These are phyloP conservation scores for Rhodotorula sp. DNA, from an alignment of 1,284 basidiomycete species.

Conservation along the genomic window DNA sequence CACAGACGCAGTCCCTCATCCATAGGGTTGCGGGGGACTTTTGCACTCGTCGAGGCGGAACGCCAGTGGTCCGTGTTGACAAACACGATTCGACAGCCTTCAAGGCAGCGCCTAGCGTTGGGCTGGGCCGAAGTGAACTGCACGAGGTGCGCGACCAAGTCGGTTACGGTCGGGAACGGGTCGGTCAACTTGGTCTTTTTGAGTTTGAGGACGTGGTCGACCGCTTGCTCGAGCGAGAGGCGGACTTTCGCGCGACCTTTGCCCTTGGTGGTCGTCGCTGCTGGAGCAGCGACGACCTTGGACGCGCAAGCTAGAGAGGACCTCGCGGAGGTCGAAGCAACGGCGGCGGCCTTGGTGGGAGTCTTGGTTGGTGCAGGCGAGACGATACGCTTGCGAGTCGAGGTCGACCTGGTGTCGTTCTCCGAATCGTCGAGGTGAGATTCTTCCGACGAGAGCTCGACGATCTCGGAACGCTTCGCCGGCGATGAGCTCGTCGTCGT, in stretches of 20 bases:
- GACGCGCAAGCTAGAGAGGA: neutral
- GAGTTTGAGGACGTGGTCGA: neutral
- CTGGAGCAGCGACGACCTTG: neutral
- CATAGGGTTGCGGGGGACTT: conserved; percentile 15
- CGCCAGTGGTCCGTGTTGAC: conserved; percentile 31
- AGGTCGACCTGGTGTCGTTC: neutral
- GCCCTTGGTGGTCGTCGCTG: neutral
- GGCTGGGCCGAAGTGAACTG: conserved; percentile 4
- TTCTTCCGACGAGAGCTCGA: neutral
- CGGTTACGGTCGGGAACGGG: conserved; percentile 17
- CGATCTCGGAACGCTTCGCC: conserved; percentile 1
- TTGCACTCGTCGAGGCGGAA: neutral
- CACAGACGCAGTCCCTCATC: conserved; percentile 9
- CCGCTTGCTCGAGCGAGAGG: conserved; percentile 14
- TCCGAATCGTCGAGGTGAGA: neutral
- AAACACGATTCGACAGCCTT: conserved; percentile 15
- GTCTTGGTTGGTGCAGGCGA: neutral
- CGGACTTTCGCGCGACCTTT: conserved; percentile 4
- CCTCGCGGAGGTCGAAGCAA: neutral
- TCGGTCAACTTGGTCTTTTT: conserved; percentile 6
- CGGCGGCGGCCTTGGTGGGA: no score
- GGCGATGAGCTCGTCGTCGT: neutral
- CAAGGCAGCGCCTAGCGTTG: neutral
- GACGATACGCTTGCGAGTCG: neutral
- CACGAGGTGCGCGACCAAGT: conserved; percentile 17